A percentile compares a stretch with the other conserved stretches of the same genome.
Evolutionary conservation across 352 stramenopile species (phyloP).

Genomic region (Phytophthora niederhauseri): DNA sequence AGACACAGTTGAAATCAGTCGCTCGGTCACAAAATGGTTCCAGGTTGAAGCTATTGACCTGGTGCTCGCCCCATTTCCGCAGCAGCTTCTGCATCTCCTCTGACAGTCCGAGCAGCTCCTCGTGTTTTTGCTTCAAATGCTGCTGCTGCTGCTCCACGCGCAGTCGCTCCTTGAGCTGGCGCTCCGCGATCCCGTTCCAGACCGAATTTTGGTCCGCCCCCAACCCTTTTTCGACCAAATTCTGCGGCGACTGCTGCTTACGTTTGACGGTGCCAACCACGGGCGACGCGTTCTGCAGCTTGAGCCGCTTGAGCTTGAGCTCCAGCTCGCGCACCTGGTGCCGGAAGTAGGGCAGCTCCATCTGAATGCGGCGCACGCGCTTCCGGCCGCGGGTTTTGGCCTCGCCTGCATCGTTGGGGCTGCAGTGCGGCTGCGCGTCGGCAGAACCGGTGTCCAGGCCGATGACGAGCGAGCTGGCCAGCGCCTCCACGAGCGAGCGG

Average conservation of each 20-base stretch:
- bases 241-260: conserved; percentile 3
- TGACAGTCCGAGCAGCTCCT: neutral
- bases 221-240: conserved; percentile 11
- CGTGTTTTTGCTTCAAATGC: conserved; percentile 11
- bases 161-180: conserved; percentile 35
- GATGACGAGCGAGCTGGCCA: neutral
- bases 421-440: neutral
- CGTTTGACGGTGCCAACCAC: neutral
- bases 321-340: conserved; percentile 40
- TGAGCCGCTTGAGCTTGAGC: conserved; percentile 32
- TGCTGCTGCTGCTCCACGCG: conserved; percentile 19
- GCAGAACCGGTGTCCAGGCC: neutral
- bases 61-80: conserved; percentile 15
- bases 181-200: conserved; percentile 35
- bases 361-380: conserved; percentile 26
- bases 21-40: neutral
- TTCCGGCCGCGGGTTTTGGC: conserved; percentile 14
- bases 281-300: conserved; percentile 7
- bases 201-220: conserved; percentile 15
- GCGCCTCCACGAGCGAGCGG: no score
- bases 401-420: neutral
- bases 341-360: conserved; percentile 40
- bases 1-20: conserved; percentile 18
- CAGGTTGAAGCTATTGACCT: conserved; percentile 28
- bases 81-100: conserved; percentile 25